Evolutionary conservation across 139 green algal species (phyloP).

Genomic region (Chlamydomonas applanata): DNA sequence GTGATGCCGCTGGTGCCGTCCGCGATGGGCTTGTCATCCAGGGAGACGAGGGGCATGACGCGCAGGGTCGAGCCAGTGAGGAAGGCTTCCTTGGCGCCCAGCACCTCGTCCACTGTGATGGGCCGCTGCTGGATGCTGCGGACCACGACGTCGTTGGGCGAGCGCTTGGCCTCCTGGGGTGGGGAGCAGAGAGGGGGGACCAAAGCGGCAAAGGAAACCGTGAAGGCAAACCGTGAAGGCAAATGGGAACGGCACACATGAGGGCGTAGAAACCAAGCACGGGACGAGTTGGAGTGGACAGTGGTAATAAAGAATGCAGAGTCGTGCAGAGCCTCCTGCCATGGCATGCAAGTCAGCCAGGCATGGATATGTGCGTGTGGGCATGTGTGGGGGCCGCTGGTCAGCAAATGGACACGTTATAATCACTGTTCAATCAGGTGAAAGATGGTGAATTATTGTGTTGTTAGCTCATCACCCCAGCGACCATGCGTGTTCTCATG

Average conservation of each 20-base stretch:
- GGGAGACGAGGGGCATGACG: neutral
- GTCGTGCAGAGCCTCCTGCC: no score
- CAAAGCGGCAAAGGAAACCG: neutral
- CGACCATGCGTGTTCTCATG: neutral
- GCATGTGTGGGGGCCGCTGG: no score
- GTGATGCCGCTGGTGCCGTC: conserved; percentile 47
- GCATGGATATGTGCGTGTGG: no score
- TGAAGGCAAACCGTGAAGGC: neutral
- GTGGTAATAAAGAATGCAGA: no score
- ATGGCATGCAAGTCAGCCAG: no score
- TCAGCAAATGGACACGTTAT: conserved; percentile 19
- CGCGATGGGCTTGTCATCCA: conserved; percentile 15
- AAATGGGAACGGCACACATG: no score
- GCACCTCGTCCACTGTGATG: conserved; percentile 31
- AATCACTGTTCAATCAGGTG: conserved; percentile 32
- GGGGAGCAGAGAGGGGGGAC: neutral
- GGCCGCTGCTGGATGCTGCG: conserved; percentile 16
- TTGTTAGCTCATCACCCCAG: conserved; percentile 19
- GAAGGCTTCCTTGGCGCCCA: conserved; percentile 29
- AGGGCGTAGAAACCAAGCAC: no score
- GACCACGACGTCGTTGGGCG: conserved; percentile 33
- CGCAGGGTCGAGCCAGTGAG: conserved; percentile 12
- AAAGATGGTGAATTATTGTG: conserved; percentile 54
- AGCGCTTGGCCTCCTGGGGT: conserved; percentile 25
- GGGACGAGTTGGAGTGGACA: no score